Evolutionary conservation across 2,329 filamentous ascomycete genomes (phyloP).

Genomic region (Penicillium sp.): DNA sequence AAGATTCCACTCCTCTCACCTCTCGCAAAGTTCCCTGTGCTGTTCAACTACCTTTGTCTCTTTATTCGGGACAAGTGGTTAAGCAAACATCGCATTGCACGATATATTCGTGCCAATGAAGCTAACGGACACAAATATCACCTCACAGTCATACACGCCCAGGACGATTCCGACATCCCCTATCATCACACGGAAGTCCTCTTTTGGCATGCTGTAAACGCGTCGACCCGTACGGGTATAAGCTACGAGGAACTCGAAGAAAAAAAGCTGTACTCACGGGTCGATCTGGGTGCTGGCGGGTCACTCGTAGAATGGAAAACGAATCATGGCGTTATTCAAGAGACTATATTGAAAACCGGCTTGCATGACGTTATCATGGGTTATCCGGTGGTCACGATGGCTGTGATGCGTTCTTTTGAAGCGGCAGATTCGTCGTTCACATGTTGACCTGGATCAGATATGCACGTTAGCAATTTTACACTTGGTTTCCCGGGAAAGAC

Average conservation of each 20-base stretch:
- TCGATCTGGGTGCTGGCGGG: slow-evolving; percentile 47
- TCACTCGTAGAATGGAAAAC: slow-evolving; percentile 49
- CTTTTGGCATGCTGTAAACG: slow-evolving; percentile 56
- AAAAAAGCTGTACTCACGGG: slow-evolving; percentile 38
- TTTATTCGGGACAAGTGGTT: slow-evolving; percentile 52
- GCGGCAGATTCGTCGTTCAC: slow-evolving; percentile 11
- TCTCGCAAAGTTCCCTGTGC: slow-evolving; percentile 44
- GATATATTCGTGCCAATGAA: slow-evolving; percentile 35
- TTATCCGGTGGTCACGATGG: slow-evolving; percentile 52
- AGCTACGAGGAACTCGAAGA: slow-evolving; percentile 45
- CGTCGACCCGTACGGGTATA: slow-evolving; percentile 35
- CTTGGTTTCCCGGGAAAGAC: no score
- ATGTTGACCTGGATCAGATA: slow-evolving; percentile 1
- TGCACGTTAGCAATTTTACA: no score
- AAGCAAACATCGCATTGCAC: slow-evolving; percentile 47
- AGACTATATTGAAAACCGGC: slow-evolving; percentile 55
- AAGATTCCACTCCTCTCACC: slow-evolving; percentile 53
- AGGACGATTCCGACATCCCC: slow-evolving; percentile 34
- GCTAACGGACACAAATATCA: slow-evolving; percentile 22
- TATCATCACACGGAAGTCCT: slow-evolving; percentile 40
- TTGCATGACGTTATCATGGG: slow-evolving; percentile 58
- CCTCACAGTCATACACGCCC: slow-evolving; percentile 32
- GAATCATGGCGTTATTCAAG: slow-evolving; percentile 46
- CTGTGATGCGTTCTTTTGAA: slow-evolving; percentile 48
- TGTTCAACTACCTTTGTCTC: slow-evolving; percentile 45